phyloP scores from a whole-genome alignment of 345 rosid species.

The Syzygium oleosum region DNA sequence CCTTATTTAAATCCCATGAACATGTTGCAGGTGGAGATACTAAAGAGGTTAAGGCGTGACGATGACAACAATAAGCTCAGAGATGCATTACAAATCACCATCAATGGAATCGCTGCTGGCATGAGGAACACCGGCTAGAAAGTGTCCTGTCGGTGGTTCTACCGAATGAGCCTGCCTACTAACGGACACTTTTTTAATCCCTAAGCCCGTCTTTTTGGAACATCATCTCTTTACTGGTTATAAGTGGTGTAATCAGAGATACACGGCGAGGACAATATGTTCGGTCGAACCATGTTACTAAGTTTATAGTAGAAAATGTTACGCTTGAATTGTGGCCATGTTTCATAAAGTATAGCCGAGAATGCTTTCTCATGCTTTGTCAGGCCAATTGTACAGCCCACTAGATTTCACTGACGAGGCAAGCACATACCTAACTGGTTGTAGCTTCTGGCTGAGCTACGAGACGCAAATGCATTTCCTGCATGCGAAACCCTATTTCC shows the following conservation, averaged over 20 bases:
- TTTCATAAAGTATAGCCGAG: not conserved
- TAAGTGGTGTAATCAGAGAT: not conserved
- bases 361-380: not conserved
- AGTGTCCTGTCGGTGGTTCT: not conserved
- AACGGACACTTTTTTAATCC: not conserved
- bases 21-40: conserved; percentile 82
- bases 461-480: not conserved
- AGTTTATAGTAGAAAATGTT: not conserved
- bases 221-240: not conserved
- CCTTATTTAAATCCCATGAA: conserved; percentile 90
- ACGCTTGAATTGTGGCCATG: not conserved
- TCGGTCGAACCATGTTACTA: not conserved
- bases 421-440: not conserved
- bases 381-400: not conserved
- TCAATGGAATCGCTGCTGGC: conserved; percentile 94
- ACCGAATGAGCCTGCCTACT: not conserved
- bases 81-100: conserved; percentile 90
- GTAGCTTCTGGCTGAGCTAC: not conserved
- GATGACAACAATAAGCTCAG: conserved; percentile 77
- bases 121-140: conserved; percentile 74
- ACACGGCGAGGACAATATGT: not conserved
- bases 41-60: conserved; percentile 79
- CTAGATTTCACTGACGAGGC: not conserved
- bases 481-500: not conserved
- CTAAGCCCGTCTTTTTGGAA: not conserved